phyloP scores from a whole-genome alignment of 768 basidiomycete genomes.

The Xanthoconium purpureum region DNA sequence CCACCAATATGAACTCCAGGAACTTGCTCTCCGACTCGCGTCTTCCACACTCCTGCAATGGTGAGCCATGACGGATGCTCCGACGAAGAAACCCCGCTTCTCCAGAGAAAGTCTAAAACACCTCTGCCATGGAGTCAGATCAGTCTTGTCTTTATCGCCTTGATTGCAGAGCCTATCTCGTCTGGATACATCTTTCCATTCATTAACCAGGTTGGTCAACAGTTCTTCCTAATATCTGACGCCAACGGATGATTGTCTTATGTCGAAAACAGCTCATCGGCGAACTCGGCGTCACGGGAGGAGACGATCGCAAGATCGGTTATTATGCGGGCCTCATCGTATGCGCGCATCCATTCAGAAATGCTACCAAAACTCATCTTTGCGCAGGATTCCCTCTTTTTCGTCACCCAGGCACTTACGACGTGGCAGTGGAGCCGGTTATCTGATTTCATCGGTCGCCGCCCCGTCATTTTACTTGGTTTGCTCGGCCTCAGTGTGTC shows the following conservation, averaged over 20 bases:
- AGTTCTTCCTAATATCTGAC: background rate
- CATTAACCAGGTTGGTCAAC: constrained; percentile 49
- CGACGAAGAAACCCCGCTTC: constrained; percentile 46
- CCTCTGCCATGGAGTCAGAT: constrained; percentile 49
- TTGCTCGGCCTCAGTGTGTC: constrained; percentile 50
- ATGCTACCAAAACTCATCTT: background rate
- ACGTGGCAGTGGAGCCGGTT: constrained; percentile 62
- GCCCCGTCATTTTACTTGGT: constrained; percentile 55
- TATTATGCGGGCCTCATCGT: constrained; percentile 65
- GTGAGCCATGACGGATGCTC: constrained; percentile 30
- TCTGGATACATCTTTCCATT: constrained; percentile 59
- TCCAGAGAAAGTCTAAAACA: constrained; percentile 22
- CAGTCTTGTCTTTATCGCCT: constrained; percentile 43
- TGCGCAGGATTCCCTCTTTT: constrained; percentile 61
- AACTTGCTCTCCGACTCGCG: too few relatives aligned
- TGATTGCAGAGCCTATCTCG: constrained; percentile 54
- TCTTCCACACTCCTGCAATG: background rate
- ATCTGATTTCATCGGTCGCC: constrained; percentile 59
- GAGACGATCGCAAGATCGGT: constrained; percentile 56
- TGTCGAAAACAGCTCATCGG: constrained; percentile 46
- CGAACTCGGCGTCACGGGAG: constrained; percentile 59
- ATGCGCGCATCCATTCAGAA: constrained; percentile 23
- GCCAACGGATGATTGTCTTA: background rate
- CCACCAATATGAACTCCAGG: too few relatives aligned
- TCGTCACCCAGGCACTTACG: constrained; percentile 52